phyloP scores from a whole-genome alignment of 1,284 basidiomycete species.

The Cystobasidium slooffiae region DNA sequence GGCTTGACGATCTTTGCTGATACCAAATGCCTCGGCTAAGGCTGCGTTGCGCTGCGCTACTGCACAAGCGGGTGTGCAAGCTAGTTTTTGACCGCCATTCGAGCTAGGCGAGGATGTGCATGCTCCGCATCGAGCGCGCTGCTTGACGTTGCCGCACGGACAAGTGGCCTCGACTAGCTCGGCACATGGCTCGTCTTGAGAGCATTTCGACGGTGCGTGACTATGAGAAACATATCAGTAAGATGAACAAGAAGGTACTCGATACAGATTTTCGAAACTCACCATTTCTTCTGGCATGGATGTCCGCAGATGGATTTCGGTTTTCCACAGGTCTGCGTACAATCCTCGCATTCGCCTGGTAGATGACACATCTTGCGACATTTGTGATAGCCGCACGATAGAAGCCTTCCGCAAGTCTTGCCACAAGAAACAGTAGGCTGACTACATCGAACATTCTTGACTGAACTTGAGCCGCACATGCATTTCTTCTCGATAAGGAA shows the following conservation, averaged over 20 bases:
- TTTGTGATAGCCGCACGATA: conserved; percentile 81
- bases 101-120: conserved; percentile 61
- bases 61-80: conserved; percentile 72
- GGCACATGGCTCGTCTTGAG: conserved; percentile 76
- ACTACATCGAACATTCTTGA: conserved; percentile 71
- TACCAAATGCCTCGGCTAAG: conserved; percentile 84
- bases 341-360: conserved; percentile 73
- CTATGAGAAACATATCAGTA: conserved; percentile 69
- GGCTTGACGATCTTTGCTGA: conserved; percentile 59
- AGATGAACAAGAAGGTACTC: conserved; percentile 58
- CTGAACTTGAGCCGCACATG: conserved; percentile 77
- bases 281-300: conserved; percentile 36
- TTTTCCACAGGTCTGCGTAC: conserved; percentile 78
- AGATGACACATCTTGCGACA: conserved; percentile 78
- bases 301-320: conserved; percentile 73
- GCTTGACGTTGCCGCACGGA: conserved; percentile 76
- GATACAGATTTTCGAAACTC: conserved; percentile 2
- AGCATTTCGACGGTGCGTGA: conserved; percentile 81
- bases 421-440: conserved; percentile 83
- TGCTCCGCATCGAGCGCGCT: conserved; percentile 70
- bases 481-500: conserved; percentile 76
- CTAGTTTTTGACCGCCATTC: conserved; percentile 61
- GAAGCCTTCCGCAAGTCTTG: conserved; percentile 71
- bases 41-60: conserved; percentile 81
- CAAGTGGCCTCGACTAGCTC: conserved; percentile 64